phyloP scores from a whole-genome alignment of 2,329 filamentous ascomycete species.

The Pyrenophora tritici-repentis region DNA sequence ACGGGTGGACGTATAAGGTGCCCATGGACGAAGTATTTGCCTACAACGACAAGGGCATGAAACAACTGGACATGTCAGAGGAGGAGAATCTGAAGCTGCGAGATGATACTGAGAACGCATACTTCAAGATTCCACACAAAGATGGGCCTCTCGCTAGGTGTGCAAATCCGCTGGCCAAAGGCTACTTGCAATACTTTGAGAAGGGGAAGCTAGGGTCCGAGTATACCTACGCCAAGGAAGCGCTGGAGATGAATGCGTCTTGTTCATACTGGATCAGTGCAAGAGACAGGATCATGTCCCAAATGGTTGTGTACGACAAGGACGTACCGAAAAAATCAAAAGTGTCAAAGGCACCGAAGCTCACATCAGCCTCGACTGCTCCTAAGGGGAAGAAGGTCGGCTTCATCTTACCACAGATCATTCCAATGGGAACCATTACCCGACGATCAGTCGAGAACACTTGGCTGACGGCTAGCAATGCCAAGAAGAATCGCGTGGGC shows the following conservation, averaged over 20 bases:
- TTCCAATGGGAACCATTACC: conserved; percentile 98
- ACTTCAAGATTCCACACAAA: conserved; percentile 96
- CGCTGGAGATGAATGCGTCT: conserved; percentile 96
- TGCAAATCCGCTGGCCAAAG: conserved; percentile 85
- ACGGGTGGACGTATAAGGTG: conserved; percentile 92
- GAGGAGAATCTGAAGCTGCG: conserved; percentile 70
- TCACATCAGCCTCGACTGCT: conserved; percentile 27
- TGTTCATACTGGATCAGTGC: conserved; percentile 99
- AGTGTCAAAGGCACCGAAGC: conserved; percentile 23
- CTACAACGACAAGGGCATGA: conserved; percentile 74
- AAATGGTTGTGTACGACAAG: conserved; percentile 87
- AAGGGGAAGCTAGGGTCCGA: conserved; percentile 85
- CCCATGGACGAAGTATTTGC: conserved; percentile 63
- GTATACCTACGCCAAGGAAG: conserved; percentile 88
- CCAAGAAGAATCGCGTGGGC: conserved; percentile 92
- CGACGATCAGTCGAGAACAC: conserved; percentile 94
- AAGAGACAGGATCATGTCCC: conserved; percentile 87
- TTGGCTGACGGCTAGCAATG: conserved; percentile 97
- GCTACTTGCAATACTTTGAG: conserved; percentile 89
- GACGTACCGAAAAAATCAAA: conserved; percentile 55
- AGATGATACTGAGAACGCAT: conserved; percentile 68
- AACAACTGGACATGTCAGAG: conserved; percentile 73
- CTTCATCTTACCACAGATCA: conserved; percentile 92
- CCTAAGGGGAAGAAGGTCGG: conserved; percentile 56
- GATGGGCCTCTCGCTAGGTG: conserved; percentile 87